Evolutionary conservation across 306 rosid genomes (phyloP).

Genomic region (Hippophae tibetana): DNA sequence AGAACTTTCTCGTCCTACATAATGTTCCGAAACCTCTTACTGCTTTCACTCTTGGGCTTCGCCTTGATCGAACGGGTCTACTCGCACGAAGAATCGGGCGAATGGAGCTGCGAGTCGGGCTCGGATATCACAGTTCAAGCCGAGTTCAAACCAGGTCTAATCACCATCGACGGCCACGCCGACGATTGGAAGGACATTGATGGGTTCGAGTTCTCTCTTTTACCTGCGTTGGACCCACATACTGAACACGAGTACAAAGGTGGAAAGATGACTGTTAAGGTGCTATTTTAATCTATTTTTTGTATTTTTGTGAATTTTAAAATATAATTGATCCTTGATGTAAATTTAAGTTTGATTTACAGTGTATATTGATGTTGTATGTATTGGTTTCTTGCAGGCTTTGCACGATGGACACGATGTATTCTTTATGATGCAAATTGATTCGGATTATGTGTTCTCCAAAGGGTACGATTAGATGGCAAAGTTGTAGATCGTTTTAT

Average conservation of each 20-base stretch:
- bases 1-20: not conserved
- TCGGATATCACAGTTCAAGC: slow-evolving; percentile 54
- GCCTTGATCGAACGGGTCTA: slow-evolving; percentile 31
- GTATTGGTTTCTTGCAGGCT: slow-evolving; percentile 38
- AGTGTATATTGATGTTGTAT: not conserved
- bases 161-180: slow-evolving; percentile 79
- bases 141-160: slow-evolving; percentile 53
- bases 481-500: not conserved
- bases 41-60: slow-evolving; percentile 19
- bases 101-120: slow-evolving; percentile 67
- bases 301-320: too few relatives aligned
- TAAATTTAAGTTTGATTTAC: not conserved
- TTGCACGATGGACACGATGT: slow-evolving; percentile 81
- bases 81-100: slow-evolving; percentile 75
- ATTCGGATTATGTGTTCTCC: slow-evolving; percentile 59
- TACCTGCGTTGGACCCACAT: slow-evolving; percentile 79
- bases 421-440: slow-evolving; percentile 76
- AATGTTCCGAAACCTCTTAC: slow-evolving; percentile 36
- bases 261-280: slow-evolving; percentile 83
- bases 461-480: slow-evolving; percentile 51
- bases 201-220: slow-evolving; percentile 70
- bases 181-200: slow-evolving; percentile 89
- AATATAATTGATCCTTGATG: too few relatives aligned
- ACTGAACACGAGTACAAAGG: slow-evolving; percentile 56
- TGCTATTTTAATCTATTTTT: slow-evolving; percentile 1